These are phyloP conservation scores for Trichoderma simmonsii DNA, from an alignment of 2,329 filamentous ascomycete genomes.

Conservation along the genomic window DNA sequence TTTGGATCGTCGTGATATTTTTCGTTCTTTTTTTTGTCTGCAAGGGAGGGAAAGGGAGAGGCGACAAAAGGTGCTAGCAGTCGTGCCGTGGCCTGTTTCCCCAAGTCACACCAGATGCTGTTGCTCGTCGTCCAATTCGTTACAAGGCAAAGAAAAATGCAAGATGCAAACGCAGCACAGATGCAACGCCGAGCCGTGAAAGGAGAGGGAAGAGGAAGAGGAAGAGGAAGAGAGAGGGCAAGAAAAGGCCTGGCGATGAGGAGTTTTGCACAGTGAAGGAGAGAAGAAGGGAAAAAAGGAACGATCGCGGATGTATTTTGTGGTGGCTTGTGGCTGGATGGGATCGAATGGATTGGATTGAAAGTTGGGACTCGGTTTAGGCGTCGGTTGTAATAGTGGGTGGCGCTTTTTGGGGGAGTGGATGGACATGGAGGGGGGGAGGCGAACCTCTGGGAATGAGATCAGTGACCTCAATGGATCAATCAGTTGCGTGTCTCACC, in stretches of 20 bases:
- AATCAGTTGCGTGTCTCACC: constrained; percentile 7
- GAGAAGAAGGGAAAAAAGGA: constrained; percentile 2
- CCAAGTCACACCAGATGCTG: constrained; percentile 1
- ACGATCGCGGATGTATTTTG: constrained; percentile 6
- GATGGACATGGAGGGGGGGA: neutral
- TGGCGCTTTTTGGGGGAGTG: neutral
- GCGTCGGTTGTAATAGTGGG: neutral
- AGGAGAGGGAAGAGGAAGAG: neutral
- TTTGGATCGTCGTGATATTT: neutral
- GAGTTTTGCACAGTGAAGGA: neutral
- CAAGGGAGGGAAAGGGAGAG: constrained; percentile 9
- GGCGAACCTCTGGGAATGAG: neutral
- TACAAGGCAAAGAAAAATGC: neutral
- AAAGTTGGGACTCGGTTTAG: neutral
- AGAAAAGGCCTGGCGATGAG: neutral
- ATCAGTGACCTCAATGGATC: neutral
- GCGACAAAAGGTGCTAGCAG: neutral
- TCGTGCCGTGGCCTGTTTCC: neutral
- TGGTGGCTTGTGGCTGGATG: constrained; percentile 11
- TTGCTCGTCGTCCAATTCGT: constrained; percentile 8
- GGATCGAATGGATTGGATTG: neutral
- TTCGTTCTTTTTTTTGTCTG: neutral
- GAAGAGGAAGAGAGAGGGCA: neutral
- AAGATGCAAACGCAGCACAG: constrained; percentile 15
- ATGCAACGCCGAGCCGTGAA: constrained; percentile 4